Conservation (phyloP, 1,139 yeast genomes). For the Yamadazyma blattariae region DNA sequence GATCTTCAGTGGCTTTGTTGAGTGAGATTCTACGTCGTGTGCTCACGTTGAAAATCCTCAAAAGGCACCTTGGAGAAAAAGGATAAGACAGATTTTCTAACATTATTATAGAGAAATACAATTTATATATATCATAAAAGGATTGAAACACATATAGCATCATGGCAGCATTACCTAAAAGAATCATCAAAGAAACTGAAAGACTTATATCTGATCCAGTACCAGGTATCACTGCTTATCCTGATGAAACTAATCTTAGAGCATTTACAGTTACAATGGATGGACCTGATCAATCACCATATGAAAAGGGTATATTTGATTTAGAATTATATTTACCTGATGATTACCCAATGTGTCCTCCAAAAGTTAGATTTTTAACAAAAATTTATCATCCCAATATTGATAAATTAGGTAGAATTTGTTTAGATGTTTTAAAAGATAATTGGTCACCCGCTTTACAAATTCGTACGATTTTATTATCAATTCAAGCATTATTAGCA, state of each 20-base stretch:
- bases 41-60: too few species aligned
- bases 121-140: too few species aligned
- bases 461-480: slow-evolving; percentile 86
- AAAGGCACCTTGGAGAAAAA: too few species aligned
- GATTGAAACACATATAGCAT: too few species aligned
- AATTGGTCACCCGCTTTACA: slow-evolving; percentile 98
- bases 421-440: slow-evolving; percentile 89
- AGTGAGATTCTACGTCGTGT: too few species aligned
- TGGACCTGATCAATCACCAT: slow-evolving; percentile 87
- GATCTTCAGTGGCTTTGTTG: too few species aligned
- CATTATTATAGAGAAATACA: too few species aligned
- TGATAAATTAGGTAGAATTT: slow-evolving; percentile 90
- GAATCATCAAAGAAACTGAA: slow-evolving; percentile 94
- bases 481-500: slow-evolving; percentile 90
- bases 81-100: too few species aligned
- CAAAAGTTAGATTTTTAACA: slow-evolving; percentile 88
- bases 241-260: slow-evolving; percentile 90
- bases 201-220: slow-evolving; percentile 91
- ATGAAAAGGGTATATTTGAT: slow-evolving; percentile 73
- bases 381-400: slow-evolving; percentile 96
- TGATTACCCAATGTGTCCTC: slow-evolving; percentile 92
- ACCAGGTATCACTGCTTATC: slow-evolving; percentile 90
- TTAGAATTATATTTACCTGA: slow-evolving; percentile 81
- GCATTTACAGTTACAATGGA: slow-evolving; percentile 83
- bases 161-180: slow-evolving; percentile 72